Percentiles rank a stretch among this genome's conserved stretches.
phyloP scores from a whole-genome alignment of 2,329 filamentous ascomycete species.

The Aspergillus unguis region DNA sequence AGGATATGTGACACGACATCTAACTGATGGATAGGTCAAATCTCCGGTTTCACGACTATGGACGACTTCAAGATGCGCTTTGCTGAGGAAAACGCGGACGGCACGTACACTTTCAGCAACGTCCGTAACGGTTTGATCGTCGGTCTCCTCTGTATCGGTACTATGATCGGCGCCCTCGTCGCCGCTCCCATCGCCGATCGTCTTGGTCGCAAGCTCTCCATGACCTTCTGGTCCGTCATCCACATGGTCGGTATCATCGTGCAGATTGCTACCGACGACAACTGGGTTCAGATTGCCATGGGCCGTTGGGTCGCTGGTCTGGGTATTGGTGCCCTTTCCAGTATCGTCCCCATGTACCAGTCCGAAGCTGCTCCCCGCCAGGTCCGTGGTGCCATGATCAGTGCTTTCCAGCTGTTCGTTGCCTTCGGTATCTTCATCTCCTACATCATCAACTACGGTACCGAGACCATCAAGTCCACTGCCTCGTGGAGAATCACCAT shows the following conservation, averaged over 20 bases:
- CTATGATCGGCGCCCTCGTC: conserved; percentile 41
- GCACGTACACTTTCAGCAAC: conserved; percentile 42
- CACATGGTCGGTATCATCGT: conserved; percentile 47
- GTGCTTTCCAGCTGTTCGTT: conserved; percentile 50
- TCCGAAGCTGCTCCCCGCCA: conserved; percentile 47
- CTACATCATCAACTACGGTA: conserved; percentile 49
- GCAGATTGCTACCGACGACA: conserved; percentile 42
- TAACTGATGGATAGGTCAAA: conserved; percentile 35
- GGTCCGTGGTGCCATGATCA: conserved; percentile 49
- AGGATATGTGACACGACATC: not conserved
- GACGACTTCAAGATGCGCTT: conserved; percentile 45
- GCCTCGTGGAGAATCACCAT: conserved; percentile 50
- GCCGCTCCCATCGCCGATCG: conserved; percentile 46
- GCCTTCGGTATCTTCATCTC: conserved; percentile 51
- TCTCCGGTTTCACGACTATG: conserved; percentile 47
- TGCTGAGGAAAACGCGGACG: conserved; percentile 30
- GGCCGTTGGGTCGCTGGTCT: conserved; percentile 48
- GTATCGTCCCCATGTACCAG: conserved; percentile 49
- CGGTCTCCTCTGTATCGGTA: conserved; percentile 45
- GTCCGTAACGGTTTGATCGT: conserved; percentile 46
- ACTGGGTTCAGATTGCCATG: conserved; percentile 46
- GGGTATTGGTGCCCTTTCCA: conserved; percentile 47
- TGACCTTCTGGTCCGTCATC: conserved; percentile 44
- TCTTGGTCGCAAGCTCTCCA: conserved; percentile 45
- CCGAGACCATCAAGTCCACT: conserved; percentile 42